Conservation (phyloP, 1,284 basidiomycete species). For the Melampsora larici-populina region DNA sequence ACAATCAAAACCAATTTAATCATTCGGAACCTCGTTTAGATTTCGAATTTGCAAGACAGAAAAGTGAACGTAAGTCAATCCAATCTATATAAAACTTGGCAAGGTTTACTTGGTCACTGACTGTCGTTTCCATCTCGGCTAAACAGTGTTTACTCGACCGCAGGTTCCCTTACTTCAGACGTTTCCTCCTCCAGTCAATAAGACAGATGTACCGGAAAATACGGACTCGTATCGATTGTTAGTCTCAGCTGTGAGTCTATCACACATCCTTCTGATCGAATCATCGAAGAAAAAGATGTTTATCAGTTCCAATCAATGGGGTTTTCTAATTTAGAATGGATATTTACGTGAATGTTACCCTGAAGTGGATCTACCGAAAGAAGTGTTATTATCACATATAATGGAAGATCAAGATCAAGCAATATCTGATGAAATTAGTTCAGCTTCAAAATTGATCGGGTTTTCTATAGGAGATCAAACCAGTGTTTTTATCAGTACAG, state of each 20-base stretch:
- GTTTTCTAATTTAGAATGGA: constrained; percentile 1
- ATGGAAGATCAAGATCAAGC: constrained; percentile 25
- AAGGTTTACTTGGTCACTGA: background rate
- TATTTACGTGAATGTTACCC: constrained; percentile 19
- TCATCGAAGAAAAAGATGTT: background rate
- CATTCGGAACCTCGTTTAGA: background rate
- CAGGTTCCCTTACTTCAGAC: background rate
- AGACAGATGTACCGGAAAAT: background rate
- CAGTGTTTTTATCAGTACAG: constrained; percentile 4
- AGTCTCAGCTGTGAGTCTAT: background rate
- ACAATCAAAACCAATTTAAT: background rate
- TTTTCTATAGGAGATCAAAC: background rate
- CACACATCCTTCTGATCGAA: background rate
- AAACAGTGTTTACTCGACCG: background rate
- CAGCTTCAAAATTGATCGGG: constrained; percentile 11
- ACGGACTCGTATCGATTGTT: background rate
- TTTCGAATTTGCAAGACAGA: constrained; percentile 31
- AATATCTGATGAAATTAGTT: background rate
- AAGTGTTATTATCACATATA: constrained; percentile 11
- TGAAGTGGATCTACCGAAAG: constrained; percentile 19
- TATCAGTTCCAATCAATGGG: background rate
- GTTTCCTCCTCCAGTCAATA: background rate
- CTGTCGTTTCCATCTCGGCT: background rate
- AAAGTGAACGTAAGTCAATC: background rate
- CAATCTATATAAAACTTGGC: background rate